Conservation (phyloP, 306 rosid genomes). For the Canavalia ensiformis region DNA sequence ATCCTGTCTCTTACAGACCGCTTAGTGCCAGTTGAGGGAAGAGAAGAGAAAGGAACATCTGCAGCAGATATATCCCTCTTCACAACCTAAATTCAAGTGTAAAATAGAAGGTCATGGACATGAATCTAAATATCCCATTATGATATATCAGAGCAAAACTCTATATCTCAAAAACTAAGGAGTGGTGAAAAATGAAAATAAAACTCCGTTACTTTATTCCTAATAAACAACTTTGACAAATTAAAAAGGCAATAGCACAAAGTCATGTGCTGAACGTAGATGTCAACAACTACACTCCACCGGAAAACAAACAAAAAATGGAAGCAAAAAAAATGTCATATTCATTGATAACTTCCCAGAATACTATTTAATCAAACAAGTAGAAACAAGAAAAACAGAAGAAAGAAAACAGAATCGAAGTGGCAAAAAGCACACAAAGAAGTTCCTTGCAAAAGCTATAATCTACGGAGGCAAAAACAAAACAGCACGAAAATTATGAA, state of each 20-base stretch:
- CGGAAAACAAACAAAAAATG: conserved; percentile 33
- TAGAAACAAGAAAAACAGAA: conserved; percentile 27
- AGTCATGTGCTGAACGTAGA: neutral
- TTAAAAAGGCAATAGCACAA: neutral
- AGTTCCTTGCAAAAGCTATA: conserved; percentile 14
- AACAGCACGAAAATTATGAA: neutral
- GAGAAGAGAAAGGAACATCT: conserved; percentile 59
- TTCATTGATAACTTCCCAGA: neutral
- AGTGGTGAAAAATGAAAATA: neutral
- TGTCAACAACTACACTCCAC: conserved; percentile 6
- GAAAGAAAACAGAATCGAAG: neutral
- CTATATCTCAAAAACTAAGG: conserved; percentile 26
- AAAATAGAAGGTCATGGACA: conserved; percentile 37
- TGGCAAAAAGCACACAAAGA: conserved; percentile 22
- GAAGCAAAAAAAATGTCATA: neutral
- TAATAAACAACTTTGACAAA: neutral
- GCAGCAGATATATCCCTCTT: conserved; percentile 66
- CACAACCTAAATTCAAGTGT: conserved; percentile 72
- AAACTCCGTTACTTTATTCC: neutral
- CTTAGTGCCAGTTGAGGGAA: conserved; percentile 69
- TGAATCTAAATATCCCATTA: conserved; percentile 34
- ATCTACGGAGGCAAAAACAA: neutral
- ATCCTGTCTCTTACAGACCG: conserved; percentile 93
- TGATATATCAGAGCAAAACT: conserved; percentile 18
- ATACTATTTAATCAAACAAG: conserved; percentile 27